Conservation (phyloP, 2,329 filamentous ascomycete species). For the Phialocephala subalpina region DNA sequence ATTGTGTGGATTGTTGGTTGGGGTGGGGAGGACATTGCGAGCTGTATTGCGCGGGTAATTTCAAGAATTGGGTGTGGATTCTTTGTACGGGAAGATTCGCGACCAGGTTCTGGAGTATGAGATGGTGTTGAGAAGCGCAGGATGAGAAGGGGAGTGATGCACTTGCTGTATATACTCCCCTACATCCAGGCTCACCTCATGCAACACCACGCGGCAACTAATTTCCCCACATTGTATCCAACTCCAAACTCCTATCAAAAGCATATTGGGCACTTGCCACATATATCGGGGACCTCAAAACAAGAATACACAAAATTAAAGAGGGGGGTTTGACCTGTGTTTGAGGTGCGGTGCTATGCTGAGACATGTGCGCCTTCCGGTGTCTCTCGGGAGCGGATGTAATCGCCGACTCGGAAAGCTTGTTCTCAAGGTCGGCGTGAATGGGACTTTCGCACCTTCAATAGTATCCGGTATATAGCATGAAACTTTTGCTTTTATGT, state of each 20-base stretch:
- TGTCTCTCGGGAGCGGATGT: background rate
- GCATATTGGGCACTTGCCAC: background rate
- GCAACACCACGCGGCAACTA: background rate
- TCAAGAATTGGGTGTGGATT: background rate
- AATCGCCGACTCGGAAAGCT: slow-evolving; percentile 8
- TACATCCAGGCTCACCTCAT: background rate
- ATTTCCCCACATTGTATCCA: background rate
- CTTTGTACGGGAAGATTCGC: background rate
- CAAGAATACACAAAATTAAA: background rate
- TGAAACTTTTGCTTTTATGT: background rate
- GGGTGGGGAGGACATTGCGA: background rate
- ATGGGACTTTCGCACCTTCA: background rate
- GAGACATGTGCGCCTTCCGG: background rate
- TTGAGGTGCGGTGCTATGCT: too few species aligned
- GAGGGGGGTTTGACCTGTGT: too few species aligned
- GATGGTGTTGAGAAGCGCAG: background rate
- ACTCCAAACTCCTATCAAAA: background rate
- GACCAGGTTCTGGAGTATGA: background rate
- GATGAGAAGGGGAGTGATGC: background rate
- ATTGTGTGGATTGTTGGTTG: slow-evolving; percentile 13
- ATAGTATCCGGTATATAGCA: background rate
- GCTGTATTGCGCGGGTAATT: background rate
- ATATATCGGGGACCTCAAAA: slow-evolving; percentile 1
- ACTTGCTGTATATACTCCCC: slow-evolving; percentile 1
- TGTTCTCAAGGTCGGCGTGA: background rate